A percentile compares a stretch with the other conserved stretches of the same genome.
These are phyloP conservation scores for Pisolithus orientalis DNA, from an alignment of 768 basidiomycete genomes.

Conservation along the genomic window DNA sequence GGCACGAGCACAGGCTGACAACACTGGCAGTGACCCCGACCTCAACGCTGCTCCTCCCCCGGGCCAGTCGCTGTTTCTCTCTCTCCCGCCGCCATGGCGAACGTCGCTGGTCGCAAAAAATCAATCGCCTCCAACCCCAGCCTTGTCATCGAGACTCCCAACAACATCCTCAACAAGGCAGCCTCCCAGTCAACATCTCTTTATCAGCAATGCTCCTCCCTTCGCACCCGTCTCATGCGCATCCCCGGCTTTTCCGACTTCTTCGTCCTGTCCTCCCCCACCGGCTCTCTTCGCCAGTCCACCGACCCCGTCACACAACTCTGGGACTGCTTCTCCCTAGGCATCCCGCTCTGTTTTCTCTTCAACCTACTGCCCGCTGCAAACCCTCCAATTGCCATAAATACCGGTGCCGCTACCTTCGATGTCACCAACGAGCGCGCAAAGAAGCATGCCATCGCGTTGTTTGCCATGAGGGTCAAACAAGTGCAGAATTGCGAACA, in stretches of 20 bases:
- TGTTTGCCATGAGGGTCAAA: constrained; percentile 86
- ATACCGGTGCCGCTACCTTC: constrained; percentile 59
- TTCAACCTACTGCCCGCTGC: constrained; percentile 79
- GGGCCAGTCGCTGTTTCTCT: constrained; percentile 6
- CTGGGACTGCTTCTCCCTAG: constrained; percentile 90
- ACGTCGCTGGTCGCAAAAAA: constrained; percentile 69
- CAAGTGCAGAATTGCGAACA: constrained; percentile 65
- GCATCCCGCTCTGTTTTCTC: constrained; percentile 91
- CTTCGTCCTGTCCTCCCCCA: constrained; percentile 53
- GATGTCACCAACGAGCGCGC: constrained; percentile 72
- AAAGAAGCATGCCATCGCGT: constrained; percentile 86
- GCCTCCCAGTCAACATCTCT: constrained; percentile 84
- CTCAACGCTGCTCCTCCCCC: background rate
- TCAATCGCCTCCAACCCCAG: constrained; percentile 61
- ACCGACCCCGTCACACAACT: constrained; percentile 92
- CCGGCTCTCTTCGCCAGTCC: constrained; percentile 61
- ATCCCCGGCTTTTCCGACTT: constrained; percentile 68
- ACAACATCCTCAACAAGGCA: constrained; percentile 86
- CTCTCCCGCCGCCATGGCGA: constrained; percentile 34
- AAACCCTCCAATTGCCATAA: constrained; percentile 43
- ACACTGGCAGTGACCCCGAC: no score
- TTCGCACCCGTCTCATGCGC: constrained; percentile 71
- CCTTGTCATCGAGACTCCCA: constrained; percentile 70
- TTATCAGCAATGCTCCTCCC: constrained; percentile 85
- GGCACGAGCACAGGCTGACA: background rate